phyloP scores from a whole-genome alignment of 2,329 filamentous ascomycete species.

The Trichoderma sp. region DNA sequence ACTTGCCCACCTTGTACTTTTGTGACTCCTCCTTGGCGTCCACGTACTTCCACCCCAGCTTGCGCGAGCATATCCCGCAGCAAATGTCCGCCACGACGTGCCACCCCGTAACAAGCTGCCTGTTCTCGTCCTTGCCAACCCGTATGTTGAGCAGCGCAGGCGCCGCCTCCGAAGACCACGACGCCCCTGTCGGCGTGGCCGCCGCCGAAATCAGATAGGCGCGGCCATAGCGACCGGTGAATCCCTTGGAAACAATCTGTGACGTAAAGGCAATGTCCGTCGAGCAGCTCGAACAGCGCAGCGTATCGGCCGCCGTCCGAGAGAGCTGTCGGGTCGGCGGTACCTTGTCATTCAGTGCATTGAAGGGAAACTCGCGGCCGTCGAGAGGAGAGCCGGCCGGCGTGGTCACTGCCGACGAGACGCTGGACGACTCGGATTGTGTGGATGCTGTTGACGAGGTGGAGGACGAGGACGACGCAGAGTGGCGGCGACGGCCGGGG shows the following conservation, averaged over 20 bases:
- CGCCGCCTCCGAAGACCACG: slow-evolving; percentile 32
- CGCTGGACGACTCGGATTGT: slow-evolving; percentile 6
- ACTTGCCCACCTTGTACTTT: slow-evolving; percentile 70
- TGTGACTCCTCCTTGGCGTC: slow-evolving; percentile 62
- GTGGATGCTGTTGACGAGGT: slow-evolving; percentile 33
- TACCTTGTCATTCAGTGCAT: background rate
- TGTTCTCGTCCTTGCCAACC: slow-evolving; percentile 56
- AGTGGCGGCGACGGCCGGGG: slow-evolving; percentile 45
- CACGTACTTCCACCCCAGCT: slow-evolving; percentile 70
- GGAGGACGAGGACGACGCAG: slow-evolving; percentile 37
- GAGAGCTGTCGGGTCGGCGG: slow-evolving; percentile 39
- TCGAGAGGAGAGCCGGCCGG: slow-evolving; percentile 36
- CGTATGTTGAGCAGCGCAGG: slow-evolving; percentile 56
- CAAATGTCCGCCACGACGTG: slow-evolving; percentile 67
- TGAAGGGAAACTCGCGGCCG: slow-evolving; percentile 12
- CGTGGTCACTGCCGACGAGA: slow-evolving; percentile 37
- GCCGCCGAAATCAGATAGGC: slow-evolving; percentile 60
- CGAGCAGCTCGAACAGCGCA: slow-evolving; percentile 62
- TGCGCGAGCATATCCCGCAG: slow-evolving; percentile 57
- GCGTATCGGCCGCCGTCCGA: slow-evolving; percentile 54
- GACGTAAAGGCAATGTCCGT: slow-evolving; percentile 62
- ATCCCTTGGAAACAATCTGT: slow-evolving; percentile 67
- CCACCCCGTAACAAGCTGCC: slow-evolving; percentile 63
- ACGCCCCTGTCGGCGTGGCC: slow-evolving; percentile 19
- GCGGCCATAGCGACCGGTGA: slow-evolving; percentile 66